These are phyloP conservation scores for Diplogelasinospora grovesii DNA, from an alignment of 495 filamentous ascomycete species.

Conservation along the genomic window DNA sequence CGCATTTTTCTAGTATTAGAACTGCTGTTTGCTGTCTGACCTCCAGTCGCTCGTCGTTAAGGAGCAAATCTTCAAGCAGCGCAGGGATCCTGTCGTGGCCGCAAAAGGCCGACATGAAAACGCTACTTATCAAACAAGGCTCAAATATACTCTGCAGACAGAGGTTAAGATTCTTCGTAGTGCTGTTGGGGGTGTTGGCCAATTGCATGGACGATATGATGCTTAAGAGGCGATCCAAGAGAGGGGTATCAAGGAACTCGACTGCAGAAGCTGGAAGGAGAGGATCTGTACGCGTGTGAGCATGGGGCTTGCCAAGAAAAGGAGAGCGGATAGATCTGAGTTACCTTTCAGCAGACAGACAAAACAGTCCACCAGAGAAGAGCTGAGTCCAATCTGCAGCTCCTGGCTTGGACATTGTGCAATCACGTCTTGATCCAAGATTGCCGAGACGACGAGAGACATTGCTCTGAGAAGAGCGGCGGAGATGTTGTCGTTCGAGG, in stretches of 20 bases:
- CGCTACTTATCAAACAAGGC: slow-evolving; percentile 51
- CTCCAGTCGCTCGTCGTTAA: slow-evolving; percentile 32
- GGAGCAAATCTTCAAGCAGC: slow-evolving; percentile 33
- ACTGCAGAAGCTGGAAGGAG: slow-evolving; percentile 14
- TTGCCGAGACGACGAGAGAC: slow-evolving; percentile 39
- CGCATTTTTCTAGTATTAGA: slow-evolving; percentile 28
- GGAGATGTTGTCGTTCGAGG: slow-evolving; percentile 1
- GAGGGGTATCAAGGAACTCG: slow-evolving; percentile 22
- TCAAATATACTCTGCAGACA: slow-evolving; percentile 60
- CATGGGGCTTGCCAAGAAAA: not conserved
- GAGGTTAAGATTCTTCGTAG: slow-evolving; percentile 39
- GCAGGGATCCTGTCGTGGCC: slow-evolving; percentile 21
- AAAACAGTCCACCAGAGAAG: slow-evolving; percentile 36
- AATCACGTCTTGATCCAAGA: slow-evolving; percentile 37
- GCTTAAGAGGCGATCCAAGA: slow-evolving; percentile 32
- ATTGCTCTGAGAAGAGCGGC: slow-evolving; percentile 31
- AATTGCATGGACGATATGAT: slow-evolving; percentile 22
- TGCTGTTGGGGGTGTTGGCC: slow-evolving; percentile 19
- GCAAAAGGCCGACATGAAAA: slow-evolving; percentile 54
- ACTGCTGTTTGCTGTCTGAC: slow-evolving; percentile 36
- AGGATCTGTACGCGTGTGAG: slow-evolving; percentile 12
- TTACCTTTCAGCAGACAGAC: slow-evolving; percentile 39
- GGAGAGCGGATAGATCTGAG: not conserved
- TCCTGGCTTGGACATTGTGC: slow-evolving; percentile 30
- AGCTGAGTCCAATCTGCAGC: slow-evolving; percentile 34